Evolutionary conservation across 2,329 filamentous ascomycete genomes (phyloP).

Genomic region (Fusarium sp.): DNA sequence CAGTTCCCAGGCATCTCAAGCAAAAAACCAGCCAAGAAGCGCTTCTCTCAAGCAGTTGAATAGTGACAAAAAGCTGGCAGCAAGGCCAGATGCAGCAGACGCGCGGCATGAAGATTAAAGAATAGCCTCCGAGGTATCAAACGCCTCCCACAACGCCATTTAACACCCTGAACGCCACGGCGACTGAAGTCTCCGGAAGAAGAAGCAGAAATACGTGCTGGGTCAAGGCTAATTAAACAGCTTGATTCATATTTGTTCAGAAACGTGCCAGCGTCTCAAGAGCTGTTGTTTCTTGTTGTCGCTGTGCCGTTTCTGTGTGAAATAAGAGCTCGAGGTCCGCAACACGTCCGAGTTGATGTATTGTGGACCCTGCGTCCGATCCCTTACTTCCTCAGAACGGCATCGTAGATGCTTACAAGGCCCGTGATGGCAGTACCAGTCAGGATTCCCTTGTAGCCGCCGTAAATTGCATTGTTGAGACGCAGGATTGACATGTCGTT

Average conservation of each 20-base stretch:
- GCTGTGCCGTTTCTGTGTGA: constrained; percentile 9
- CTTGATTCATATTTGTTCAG: constrained; percentile 12
- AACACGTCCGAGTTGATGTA: not conserved
- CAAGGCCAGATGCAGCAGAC: constrained; percentile 18
- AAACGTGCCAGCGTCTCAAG: constrained; percentile 11
- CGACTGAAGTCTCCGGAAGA: constrained; percentile 31
- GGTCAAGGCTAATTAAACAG: constrained; percentile 6
- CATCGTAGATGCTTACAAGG: constrained; percentile 82
- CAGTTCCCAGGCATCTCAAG: constrained; percentile 1
- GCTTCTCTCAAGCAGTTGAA: not conserved
- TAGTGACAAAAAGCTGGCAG: constrained; percentile 4
- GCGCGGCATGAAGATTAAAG: constrained; percentile 23
- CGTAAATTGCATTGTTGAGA: constrained; percentile 78
- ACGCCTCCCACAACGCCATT: constrained; percentile 49
- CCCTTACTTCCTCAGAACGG: constrained; percentile 78
- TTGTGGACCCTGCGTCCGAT: not conserved
- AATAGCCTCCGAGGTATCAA: constrained; percentile 50
- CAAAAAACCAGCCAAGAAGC: not conserved
- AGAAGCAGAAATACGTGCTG: constrained; percentile 33
- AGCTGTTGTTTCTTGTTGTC: constrained; percentile 3
- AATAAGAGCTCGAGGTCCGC: not conserved
- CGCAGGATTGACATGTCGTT: constrained; percentile 71
- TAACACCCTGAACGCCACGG: constrained; percentile 52
- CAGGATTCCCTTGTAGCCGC: constrained; percentile 79
- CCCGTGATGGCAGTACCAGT: constrained; percentile 79